Evolutionary conservation across 2,329 filamentous ascomycete genomes (phyloP).

Genomic region (Coniochaeta ligniaria): DNA sequence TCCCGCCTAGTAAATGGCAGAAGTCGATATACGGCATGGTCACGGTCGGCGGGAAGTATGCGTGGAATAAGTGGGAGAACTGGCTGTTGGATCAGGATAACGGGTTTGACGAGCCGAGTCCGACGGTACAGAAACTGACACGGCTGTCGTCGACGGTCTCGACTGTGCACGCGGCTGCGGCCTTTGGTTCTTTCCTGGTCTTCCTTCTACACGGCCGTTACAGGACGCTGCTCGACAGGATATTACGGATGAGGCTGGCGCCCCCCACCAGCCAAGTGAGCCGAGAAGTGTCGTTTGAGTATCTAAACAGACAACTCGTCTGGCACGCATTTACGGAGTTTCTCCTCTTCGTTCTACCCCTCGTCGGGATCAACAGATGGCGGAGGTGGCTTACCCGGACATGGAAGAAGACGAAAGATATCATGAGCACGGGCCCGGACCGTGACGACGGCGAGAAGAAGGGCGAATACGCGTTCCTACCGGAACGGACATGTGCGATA

Average conservation of each 20-base stretch:
- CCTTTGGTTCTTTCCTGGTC: slow-evolving; percentile 78
- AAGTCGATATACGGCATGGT: slow-evolving; percentile 78
- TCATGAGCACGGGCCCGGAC: slow-evolving; percentile 43
- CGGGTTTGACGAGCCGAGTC: slow-evolving; percentile 58
- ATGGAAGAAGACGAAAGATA: slow-evolving; percentile 73
- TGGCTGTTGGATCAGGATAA: slow-evolving; percentile 74
- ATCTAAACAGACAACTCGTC: slow-evolving; percentile 92
- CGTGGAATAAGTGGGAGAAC: slow-evolving; percentile 87
- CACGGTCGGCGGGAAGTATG: slow-evolving; percentile 82
- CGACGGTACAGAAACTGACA: slow-evolving; percentile 49
- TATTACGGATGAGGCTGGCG: slow-evolving; percentile 77
- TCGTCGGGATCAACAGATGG: slow-evolving; percentile 94
- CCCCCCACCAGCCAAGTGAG: slow-evolving; percentile 79
- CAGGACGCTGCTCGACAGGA: slow-evolving; percentile 79
- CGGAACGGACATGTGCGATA: slow-evolving; percentile 91
- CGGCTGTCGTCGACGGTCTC: slow-evolving; percentile 61
- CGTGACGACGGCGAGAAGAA: slow-evolving; percentile 35
- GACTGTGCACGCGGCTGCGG: slow-evolving; percentile 72
- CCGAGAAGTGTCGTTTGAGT: slow-evolving; percentile 93
- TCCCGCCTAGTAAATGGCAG: slow-evolving; percentile 71
- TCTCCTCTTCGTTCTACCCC: slow-evolving; percentile 88
- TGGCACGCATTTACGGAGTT: slow-evolving; percentile 99
- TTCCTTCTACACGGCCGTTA: slow-evolving; percentile 91
- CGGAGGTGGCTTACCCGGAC: slow-evolving; percentile 77
- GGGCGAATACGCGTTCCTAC: slow-evolving; percentile 78